phyloP scores from a whole-genome alignment of 2,329 filamentous ascomycete species.

The Xylaria sp. region DNA sequence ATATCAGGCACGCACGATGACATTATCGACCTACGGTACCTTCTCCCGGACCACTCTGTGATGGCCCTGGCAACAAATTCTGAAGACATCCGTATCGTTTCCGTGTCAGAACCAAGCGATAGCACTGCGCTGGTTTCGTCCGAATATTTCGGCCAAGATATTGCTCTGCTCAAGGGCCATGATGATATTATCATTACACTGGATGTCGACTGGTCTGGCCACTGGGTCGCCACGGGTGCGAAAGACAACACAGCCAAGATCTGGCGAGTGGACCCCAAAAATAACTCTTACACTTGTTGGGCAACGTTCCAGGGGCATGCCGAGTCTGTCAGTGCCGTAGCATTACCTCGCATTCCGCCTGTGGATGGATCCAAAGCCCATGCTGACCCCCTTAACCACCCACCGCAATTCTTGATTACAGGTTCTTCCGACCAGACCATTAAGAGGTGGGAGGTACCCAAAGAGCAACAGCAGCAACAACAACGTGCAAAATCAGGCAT shows the following conservation, averaged over 20 bases:
- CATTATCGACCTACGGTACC: conserved; percentile 91
- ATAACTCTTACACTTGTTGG: conserved; percentile 80
- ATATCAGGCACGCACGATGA: conserved; percentile 98
- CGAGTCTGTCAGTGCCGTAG: conserved; percentile 91
- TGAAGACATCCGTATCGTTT: conserved; percentile 90
- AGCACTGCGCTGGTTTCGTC: conserved; percentile 49
- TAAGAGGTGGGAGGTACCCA: conserved; percentile 89
- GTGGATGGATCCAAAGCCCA: conserved; percentile 75
- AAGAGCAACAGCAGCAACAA: conserved; percentile 55
- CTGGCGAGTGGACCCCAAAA: conserved; percentile 85
- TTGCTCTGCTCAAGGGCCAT: conserved; percentile 87
- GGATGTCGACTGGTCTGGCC: conserved; percentile 94
- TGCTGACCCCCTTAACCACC: conserved; percentile 78
- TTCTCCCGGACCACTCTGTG: conserved; percentile 81
- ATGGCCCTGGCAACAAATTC: conserved; percentile 94
- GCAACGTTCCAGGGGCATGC: conserved; percentile 90
- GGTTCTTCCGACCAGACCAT: conserved; percentile 96
- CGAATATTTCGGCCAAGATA: conserved; percentile 87
- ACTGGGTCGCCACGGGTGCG: conserved; percentile 94
- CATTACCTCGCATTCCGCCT: conserved; percentile 78
- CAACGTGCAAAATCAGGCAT: conserved; percentile 63
- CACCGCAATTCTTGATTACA: conserved; percentile 86
- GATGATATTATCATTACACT: conserved; percentile 96
- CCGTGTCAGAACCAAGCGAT: conserved; percentile 63
- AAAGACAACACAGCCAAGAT: conserved; percentile 96